Evolutionary conservation across 495 filamentous ascomycete genomes (phyloP), one percentile per base, ranked within the genome.

Genomic region (Xylaria acuta): DNA sequence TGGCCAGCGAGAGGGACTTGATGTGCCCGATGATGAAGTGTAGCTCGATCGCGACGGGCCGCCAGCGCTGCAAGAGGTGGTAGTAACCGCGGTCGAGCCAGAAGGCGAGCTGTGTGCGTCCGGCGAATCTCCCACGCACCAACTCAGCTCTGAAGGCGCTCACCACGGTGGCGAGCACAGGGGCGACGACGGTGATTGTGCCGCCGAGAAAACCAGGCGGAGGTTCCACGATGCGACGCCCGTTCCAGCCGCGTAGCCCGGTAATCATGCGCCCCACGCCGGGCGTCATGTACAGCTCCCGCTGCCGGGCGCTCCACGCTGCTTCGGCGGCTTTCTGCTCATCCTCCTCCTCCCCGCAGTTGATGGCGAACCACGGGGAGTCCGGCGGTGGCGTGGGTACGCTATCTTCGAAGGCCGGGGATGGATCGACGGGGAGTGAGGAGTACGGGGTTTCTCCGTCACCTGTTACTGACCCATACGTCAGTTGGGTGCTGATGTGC

Each of bases 391-490:
- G n/a, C 7, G 34, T 67, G 7, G 68, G 30, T 2, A 4, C 8
- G 56, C 63, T 47, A 16, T 47, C 16, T 0, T 67, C 30, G 71
- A 72, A 75, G 59, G 69, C n/a, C 16, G 1, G 27, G 69, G 72
- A 74, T n/a, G 69, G 73, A 64, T 0, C 30, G 69, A 64, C 36
- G 45, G 38, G 36, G 14, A 40, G 22, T 2, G 49, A 38, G 25
- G 53, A 43, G 45, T 30, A 7, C 2, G 16, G 41, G 1, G 63
- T 20, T 34, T 8, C 20, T 2, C 0, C 54, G 41, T 32, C 27
- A 43, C 18, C 22, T 27, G 5, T 14, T n/a, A 32, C 6, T 11
- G 22, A 32, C 12, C 22, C 62, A 20, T 43, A 1, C 36, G 30
- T 66, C 27, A 14, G 64, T 9, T 16, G 0, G 1, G 64, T 4